Conservation (phyloP, 768 basidiomycete species). For the Hypholoma fasciculare region DNA sequence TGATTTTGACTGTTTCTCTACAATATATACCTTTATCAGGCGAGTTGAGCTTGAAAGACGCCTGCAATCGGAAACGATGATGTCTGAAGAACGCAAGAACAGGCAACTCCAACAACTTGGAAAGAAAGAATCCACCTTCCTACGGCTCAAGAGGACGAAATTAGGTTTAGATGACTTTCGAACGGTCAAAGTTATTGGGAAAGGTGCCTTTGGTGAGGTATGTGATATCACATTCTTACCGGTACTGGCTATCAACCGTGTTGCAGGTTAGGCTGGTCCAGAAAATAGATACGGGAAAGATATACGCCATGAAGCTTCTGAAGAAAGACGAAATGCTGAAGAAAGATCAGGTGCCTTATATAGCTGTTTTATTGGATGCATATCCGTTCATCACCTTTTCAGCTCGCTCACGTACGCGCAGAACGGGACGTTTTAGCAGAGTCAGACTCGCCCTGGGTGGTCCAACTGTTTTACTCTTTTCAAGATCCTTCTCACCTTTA, state of each 20-base stretch:
- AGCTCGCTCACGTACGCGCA: conserved; percentile 98
- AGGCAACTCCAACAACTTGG: conserved; percentile 82
- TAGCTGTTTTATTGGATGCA: not conserved
- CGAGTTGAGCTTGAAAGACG: conserved; percentile 86
- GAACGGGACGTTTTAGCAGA: conserved; percentile 97
- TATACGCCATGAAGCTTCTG: conserved; percentile 98
- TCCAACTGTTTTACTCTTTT: conserved; percentile 97
- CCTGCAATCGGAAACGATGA: conserved; percentile 65
- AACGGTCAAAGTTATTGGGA: conserved; percentile 98
- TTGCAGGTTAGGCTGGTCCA: conserved; percentile 86
- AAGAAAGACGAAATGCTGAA: conserved; percentile 99
- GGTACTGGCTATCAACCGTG: conserved; percentile 7
- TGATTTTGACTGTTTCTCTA: not conserved
- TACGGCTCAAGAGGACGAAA: conserved; percentile 86
- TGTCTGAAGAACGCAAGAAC: conserved; percentile 84
- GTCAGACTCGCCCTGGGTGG: conserved; percentile 94
- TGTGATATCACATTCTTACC: conserved; percentile 13
- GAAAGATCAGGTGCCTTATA: conserved; percentile 82
- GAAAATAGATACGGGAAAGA: conserved; percentile 95
- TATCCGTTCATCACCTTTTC: not conserved
- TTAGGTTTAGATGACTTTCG: conserved; percentile 91
- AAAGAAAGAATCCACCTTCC: conserved; percentile 85
- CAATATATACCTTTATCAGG: conserved; percentile 36
- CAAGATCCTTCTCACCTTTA: conserved; percentile 92
- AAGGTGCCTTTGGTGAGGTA: conserved; percentile 98